Evolutionary conservation across 2,329 filamentous ascomycete species (phyloP), one percentile per base, ranked within the genome.

Genomic region (Cercospora brassicicola): DNA sequence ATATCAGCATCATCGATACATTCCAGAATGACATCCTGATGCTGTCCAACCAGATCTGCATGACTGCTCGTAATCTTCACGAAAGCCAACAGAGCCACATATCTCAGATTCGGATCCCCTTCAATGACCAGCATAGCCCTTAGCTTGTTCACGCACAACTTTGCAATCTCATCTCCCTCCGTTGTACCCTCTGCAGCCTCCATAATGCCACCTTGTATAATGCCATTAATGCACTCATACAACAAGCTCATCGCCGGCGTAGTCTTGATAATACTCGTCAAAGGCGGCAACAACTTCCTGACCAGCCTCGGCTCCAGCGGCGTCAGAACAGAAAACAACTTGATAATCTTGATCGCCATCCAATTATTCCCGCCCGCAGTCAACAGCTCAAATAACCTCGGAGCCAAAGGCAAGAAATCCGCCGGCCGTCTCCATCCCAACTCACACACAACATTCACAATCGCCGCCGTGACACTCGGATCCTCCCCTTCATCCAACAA

Each of bases 261-360:
- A 0, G 94, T 97, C 74, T 92, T 90, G 71, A 99, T 98, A 59
- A 99, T 90, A 73, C 92, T 93, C 0, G 93, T 97, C 69, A 99
- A 83, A 15, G 95, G 95, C 7, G 94, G 93, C 31, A 98, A 82
- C 15, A 99, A 83, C 79, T 99, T 99, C 78, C 91, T 92, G 61
- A 97, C 91, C 8, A 99, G 84, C 65, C 95, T 89, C 13, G 95
- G 94, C 78, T 99, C 95, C 33, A 98, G 82, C 0, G 95, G 95
- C 2, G 94, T 98, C 69, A 99, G 83, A 1, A 93, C 96, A 53
- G 95, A 94, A 85, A 99, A 99, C 71, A 99, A 86, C 81, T 99
- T 99, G 79, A 99, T 98, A 70, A 99, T 88, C 79, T 99, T 99
- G 78, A 99, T 99, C 67, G 94, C 94, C 94, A 99, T 98, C 95